Conservation (phyloP, 2,329 filamentous ascomycete genomes). For the Colletotrichum musicola region DNA sequence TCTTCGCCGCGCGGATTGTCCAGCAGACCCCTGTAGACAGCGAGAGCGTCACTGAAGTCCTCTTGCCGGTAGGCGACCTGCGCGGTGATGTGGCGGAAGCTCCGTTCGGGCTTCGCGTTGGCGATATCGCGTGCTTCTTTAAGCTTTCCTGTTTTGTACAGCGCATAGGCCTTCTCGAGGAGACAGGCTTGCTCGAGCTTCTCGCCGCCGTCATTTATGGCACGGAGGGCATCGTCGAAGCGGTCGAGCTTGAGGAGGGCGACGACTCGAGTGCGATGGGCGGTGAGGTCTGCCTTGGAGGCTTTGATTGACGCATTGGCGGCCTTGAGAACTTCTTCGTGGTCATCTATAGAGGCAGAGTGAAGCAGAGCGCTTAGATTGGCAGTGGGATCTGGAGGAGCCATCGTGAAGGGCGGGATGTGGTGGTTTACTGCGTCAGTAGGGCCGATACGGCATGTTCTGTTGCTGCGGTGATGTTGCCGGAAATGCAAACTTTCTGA, state of each 20-base stretch:
- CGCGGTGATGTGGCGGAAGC: conserved; percentile 68
- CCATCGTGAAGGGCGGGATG: conserved; percentile 45
- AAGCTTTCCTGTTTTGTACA: conserved; percentile 82
- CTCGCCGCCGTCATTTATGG: conserved; percentile 73
- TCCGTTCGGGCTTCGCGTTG: conserved; percentile 49
- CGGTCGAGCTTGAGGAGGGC: conserved; percentile 86
- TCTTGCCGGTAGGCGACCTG: conserved; percentile 81
- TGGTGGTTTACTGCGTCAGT: conserved; percentile 3
- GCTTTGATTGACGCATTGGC: conserved; percentile 72
- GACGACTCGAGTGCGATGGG: conserved; percentile 78
- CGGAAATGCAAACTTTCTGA: too few relatives aligned
- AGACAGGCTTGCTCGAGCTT: conserved; percentile 70
- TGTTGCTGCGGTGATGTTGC: not conserved
- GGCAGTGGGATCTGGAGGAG: conserved; percentile 60
- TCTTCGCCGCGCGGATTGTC: conserved; percentile 66
- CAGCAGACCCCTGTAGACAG: conserved; percentile 72
- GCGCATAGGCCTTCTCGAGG: conserved; percentile 83
- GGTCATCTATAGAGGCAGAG: conserved; percentile 72
- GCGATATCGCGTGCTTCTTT: conserved; percentile 67
- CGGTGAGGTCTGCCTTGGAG: conserved; percentile 69
- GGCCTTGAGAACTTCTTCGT: conserved; percentile 77
- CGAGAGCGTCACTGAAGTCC: conserved; percentile 75
- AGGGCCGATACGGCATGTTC: conserved; percentile 20
- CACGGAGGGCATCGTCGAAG: conserved; percentile 80
- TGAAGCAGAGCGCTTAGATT: conserved; percentile 68